Base-by-base conservation (phyloP, 2,329 filamentous ascomycete genomes). In the Cladosporium sp. region DNA sequence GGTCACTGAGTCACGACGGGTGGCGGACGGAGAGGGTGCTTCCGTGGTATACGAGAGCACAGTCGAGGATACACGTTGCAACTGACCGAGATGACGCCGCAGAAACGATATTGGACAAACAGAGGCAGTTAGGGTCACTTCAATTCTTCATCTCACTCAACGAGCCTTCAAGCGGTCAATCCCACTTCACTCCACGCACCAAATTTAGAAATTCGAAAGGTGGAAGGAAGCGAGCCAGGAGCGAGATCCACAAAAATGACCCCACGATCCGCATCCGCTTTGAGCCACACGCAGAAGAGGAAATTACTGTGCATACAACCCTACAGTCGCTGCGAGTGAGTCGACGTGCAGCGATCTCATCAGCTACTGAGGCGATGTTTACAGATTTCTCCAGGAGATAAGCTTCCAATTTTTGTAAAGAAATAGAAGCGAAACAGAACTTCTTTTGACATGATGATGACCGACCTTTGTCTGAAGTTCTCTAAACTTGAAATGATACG, bases 251-350 rank as follows among this genome's bases (percentile, higher is more conserved):
- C 52, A 59, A 18, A 47, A 11, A 49, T 18, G 21, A 59, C 38
- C 59, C 59, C 59, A 61, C 38, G 59, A 61, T 61, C 59, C n/a
- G 18, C 38, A 21, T 47, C 41, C 41, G n/a, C 41, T 47, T 47
- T 11, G 41, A 21, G 24, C 55, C 30, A 21, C 34, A 36, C 49
- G 26, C 41, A 47, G n/a, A 12, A 1, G n/a, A 47, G n/a, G 8
- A 12, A 47, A 47, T 4, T 47, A 11, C 8, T 47, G 41, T n/a
- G 3, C 38, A 44, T n/a, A 14, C 34, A 36, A 36, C 34, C 2
- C 12, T 36, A 15, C 34, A 36, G 32, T 11, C 10, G 32, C 32
- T 11, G 32, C 32, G 32, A 3, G 11, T 11, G 32, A 34, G 32
- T 34, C 32, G 10, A 11, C 10, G 32, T 34, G 11, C 32, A 34